phyloP scores from a whole-genome alignment of 2,329 filamentous ascomycete genomes.

The Fusarium oxysporum region DNA sequence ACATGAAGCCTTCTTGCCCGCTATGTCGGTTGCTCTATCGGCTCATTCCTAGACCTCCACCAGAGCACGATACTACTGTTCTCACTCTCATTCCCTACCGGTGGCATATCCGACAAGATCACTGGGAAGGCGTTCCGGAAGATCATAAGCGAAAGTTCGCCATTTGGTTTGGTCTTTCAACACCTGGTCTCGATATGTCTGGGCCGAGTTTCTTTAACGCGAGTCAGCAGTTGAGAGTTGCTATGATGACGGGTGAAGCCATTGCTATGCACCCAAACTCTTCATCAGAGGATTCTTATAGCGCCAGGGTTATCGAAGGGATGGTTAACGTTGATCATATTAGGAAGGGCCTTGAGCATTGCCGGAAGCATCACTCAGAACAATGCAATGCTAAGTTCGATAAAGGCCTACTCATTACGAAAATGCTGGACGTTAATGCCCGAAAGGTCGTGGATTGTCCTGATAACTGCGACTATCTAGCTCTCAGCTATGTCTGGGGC shows the following conservation, averaged over 20 bases:
- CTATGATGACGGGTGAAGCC: not conserved
- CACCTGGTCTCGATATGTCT: not conserved
- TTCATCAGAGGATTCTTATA: not conserved
- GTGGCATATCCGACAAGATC: not conserved
- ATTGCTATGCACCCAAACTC: not conserved
- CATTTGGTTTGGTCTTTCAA: not conserved
- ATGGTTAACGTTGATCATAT: not conserved
- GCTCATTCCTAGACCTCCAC: fast-evolving
- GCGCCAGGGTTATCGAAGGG: not conserved
- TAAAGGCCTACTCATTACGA: not conserved
- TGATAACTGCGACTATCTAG: not conserved
- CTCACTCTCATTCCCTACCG: not conserved
- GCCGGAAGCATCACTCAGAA: not conserved
- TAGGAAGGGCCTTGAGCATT: not conserved
- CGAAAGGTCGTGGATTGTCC: not conserved
- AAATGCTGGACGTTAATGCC: not conserved
- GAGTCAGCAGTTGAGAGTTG: not conserved
- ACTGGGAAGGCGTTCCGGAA: not conserved
- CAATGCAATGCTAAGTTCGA: not conserved
- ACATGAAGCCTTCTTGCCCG: not conserved
- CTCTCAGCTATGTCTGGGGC: not conserved
- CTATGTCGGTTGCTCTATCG: not conserved
- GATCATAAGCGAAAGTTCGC: not conserved
- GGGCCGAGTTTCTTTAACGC: not conserved
- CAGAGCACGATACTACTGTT: not conserved